Evolutionary conservation across 2,329 filamentous ascomycete genomes (phyloP).

Genomic region (Chrysoporthe austroafricana): DNA sequence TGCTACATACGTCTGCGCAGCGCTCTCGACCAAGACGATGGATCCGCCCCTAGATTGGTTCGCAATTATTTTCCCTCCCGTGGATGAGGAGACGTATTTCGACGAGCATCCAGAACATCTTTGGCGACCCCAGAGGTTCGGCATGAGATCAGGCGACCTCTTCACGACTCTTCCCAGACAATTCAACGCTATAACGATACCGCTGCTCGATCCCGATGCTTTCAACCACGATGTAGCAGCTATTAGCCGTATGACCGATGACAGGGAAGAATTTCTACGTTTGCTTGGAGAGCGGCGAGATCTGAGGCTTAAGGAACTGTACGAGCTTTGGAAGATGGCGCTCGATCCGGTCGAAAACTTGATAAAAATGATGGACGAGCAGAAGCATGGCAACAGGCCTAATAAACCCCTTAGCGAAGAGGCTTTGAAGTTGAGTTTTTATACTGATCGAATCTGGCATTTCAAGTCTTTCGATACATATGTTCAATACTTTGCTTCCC

Average conservation of each 20-base stretch:
- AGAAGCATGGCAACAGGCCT: too few relatives aligned
- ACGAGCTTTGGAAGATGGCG: neutral
- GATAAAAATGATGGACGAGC: too few relatives aligned
- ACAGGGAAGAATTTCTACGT: neutral
- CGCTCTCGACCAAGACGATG: too few relatives aligned
- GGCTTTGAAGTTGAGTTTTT: neutral
- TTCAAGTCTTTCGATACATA: neutral
- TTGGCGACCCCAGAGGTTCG: too few relatives aligned
- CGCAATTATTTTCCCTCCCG: neutral
- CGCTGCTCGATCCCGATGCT: neutral
- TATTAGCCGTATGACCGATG: neutral
- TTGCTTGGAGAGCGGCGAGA: neutral
- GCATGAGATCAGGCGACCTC: neutral
- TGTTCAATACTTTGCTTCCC: neutral
- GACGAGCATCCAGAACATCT: neutral
- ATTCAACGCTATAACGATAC: neutral
- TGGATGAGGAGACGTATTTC: neutral
- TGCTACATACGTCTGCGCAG: too few relatives aligned
- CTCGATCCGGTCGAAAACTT: neutral
- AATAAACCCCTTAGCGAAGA: too few relatives aligned
- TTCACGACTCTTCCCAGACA: neutral
- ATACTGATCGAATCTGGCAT: neutral
- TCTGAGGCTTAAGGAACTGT: neutral
- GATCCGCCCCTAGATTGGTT: neutral
- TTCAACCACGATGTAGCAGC: neutral